Conservation (phyloP, 2,329 filamentous ascomycete genomes). For the Cordyceps militaris region DNA sequence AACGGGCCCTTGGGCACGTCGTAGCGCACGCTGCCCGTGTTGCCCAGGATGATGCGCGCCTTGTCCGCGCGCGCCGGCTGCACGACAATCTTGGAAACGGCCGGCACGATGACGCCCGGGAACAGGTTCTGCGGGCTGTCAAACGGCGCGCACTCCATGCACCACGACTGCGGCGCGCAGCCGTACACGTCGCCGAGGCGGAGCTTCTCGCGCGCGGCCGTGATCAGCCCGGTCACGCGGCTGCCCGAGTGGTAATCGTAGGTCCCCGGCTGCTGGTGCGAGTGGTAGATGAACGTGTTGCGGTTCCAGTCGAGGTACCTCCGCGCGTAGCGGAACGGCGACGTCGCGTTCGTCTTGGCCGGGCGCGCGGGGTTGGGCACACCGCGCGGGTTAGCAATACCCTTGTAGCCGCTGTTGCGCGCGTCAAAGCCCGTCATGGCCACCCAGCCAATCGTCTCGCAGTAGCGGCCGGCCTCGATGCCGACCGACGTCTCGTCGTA, state of each 20-base stretch:
- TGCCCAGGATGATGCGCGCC: conserved; percentile 51
- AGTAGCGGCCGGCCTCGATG: conserved; percentile 58
- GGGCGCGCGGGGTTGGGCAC: conserved; percentile 34
- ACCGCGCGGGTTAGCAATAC: conserved; percentile 28
- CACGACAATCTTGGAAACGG: conserved; percentile 44
- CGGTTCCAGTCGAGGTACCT: conserved; percentile 65
- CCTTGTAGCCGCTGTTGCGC: conserved; percentile 33
- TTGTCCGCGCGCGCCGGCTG: conserved; percentile 42
- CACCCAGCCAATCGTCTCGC: conserved; percentile 61
- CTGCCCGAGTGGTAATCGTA: conserved; percentile 45
- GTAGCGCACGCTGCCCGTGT: conserved; percentile 55
- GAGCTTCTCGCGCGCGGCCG: conserved; percentile 41
- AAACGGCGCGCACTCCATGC: conserved; percentile 48
- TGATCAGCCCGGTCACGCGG: conserved; percentile 42
- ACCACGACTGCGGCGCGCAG: conserved; percentile 54
- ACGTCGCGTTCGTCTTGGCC: conserved; percentile 27
- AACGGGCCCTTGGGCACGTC: conserved; percentile 58
- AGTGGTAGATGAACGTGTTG: conserved; percentile 57
- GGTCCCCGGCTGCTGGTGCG: conserved; percentile 39
- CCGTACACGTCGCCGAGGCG: conserved; percentile 51
- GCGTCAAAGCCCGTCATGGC: conserved; percentile 53
- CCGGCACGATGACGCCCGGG: conserved; percentile 39
- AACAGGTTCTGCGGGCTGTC: conserved; percentile 47
- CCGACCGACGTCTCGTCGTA: conserved; percentile 56
- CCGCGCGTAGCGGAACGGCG: conserved; percentile 43